Conservation (phyloP, 2,329 filamentous ascomycete species). For the Xylaria sp. region DNA sequence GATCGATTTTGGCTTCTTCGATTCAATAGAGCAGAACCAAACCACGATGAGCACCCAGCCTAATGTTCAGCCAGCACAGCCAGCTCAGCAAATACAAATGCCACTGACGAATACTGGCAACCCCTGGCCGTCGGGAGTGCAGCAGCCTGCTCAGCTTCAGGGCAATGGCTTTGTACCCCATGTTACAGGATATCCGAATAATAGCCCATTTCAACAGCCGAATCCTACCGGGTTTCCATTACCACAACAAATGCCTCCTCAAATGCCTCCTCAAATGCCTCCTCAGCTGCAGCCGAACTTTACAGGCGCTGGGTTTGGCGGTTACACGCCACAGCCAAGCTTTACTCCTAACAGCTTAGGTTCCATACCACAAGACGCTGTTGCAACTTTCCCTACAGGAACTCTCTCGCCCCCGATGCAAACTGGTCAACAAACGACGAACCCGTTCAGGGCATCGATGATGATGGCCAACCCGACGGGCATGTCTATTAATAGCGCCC, state of each 20-base stretch:
- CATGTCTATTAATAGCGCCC: slow-evolving; percentile 38
- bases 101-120: slow-evolving; percentile 44
- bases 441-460: slow-evolving; percentile 94
- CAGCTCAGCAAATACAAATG: slow-evolving; percentile 35
- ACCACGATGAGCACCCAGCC: slow-evolving; percentile 65
- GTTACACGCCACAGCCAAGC: slow-evolving; percentile 70
- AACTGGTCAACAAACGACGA: slow-evolving; percentile 70
- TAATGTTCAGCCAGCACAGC: slow-evolving; percentile 42
- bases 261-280: slow-evolving; percentile 48
- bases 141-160: slow-evolving; percentile 42
- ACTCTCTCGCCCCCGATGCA: slow-evolving; percentile 48
- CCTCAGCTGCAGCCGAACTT: slow-evolving; percentile 55
- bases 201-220: slow-evolving; percentile 51
- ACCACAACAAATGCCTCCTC: slow-evolving; percentile 49
- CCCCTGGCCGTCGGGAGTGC: slow-evolving; percentile 46
- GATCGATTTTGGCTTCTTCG: slow-evolving; percentile 97
- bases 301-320: slow-evolving; percentile 81
- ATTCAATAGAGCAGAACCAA: slow-evolving; percentile 88
- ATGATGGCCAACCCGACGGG: slow-evolving; percentile 65
- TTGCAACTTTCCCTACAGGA: slow-evolving; percentile 56
- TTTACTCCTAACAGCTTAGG: slow-evolving; percentile 61
- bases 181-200: slow-evolving; percentile 47
- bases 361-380: slow-evolving; percentile 63
- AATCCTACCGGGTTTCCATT: slow-evolving; percentile 40
- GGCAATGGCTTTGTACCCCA: slow-evolving; percentile 41